Evolutionary conservation across 495 filamentous ascomycete species (phyloP).

Genomic region (Cercophora scortea): DNA sequence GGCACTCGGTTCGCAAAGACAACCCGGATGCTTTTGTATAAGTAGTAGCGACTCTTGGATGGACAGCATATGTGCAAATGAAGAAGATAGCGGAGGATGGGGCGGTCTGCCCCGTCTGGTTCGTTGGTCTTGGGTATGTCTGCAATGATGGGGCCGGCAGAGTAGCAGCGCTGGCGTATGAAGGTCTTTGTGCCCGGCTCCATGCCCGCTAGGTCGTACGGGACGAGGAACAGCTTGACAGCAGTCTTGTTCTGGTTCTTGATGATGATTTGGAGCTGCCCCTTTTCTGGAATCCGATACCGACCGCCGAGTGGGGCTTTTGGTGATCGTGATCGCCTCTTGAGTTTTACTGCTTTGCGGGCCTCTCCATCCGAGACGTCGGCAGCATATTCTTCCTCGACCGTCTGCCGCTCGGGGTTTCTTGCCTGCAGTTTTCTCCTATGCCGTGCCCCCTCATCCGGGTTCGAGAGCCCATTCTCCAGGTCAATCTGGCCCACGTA

Average conservation of each 20-base stretch:
- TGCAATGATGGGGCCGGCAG: conserved; percentile 77
- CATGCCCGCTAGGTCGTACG: conserved; percentile 95
- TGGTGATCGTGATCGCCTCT: conserved; percentile 57
- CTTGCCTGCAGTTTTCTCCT: conserved; percentile 39
- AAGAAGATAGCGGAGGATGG: conserved; percentile 81
- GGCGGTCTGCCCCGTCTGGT: conserved; percentile 50
- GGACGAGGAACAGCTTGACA: conserved; percentile 89
- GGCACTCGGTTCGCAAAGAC: conserved; percentile 98
- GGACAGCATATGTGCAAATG: conserved; percentile 93
- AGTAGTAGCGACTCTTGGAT: conserved; percentile 72
- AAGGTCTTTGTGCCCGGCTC: conserved; percentile 93
- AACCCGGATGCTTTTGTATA: conserved; percentile 87
- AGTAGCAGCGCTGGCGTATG: conserved; percentile 90
- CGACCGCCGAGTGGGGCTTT: conserved; percentile 73
- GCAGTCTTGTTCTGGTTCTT: conserved; percentile 96
- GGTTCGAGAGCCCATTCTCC: conserved; percentile 61
- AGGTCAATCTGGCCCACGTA: conserved; percentile 94
- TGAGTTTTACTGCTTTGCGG: conserved; percentile 40
- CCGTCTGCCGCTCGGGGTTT: conserved; percentile 16
- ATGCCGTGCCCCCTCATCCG: conserved; percentile 32
- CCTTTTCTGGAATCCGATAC: conserved; percentile 92
- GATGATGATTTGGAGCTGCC: conserved; percentile 93
- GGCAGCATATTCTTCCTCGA: conserved; percentile 20
- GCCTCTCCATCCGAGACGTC: conserved; percentile 29
- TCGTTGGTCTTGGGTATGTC: conserved; percentile 12